Percentiles rank a stretch among this genome's conserved stretches.
These are phyloP conservation scores for Paramecium primaurelia DNA, from an alignment of 73 alveolate species.

Conservation along the genomic window DNA sequence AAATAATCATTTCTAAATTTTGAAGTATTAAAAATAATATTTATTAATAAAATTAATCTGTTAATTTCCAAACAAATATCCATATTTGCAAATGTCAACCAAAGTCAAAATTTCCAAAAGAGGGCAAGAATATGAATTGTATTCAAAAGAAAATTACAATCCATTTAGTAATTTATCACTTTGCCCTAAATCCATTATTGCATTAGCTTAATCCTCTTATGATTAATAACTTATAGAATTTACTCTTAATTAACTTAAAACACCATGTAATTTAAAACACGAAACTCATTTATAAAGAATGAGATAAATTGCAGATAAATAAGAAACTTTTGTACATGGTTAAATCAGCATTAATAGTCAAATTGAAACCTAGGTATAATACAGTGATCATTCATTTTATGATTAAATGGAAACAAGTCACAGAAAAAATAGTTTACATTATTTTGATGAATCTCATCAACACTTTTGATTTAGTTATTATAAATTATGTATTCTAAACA, in stretches of 20 bases:
- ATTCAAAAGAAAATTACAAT: background rate
- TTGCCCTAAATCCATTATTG: conserved; percentile 19
- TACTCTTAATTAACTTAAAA: background rate
- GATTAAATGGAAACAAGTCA: background rate
- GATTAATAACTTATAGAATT: background rate
- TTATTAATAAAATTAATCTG: conserved; percentile 11
- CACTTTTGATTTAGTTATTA: background rate
- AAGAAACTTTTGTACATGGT: background rate
- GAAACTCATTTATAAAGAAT: background rate
- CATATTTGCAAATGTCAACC: background rate
- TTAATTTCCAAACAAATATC: background rate
- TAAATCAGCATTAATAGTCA: background rate
- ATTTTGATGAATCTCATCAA: background rate
- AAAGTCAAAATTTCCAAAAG: background rate
- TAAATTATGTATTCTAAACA: background rate
- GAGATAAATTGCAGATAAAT: conserved; percentile 38
- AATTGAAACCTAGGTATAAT: background rate
- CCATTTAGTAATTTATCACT: conserved; percentile 29
- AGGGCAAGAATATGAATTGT: background rate
- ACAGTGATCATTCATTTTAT: background rate
- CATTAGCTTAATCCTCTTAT: conserved; percentile 19
- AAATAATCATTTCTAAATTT: background rate
- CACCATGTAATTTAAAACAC: background rate
- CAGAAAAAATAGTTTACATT: background rate
- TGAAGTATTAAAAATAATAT: background rate